These are phyloP conservation scores for Amanita pseudoporphyria DNA, from an alignment of 768 basidiomycete species.

Conservation along the genomic window DNA sequence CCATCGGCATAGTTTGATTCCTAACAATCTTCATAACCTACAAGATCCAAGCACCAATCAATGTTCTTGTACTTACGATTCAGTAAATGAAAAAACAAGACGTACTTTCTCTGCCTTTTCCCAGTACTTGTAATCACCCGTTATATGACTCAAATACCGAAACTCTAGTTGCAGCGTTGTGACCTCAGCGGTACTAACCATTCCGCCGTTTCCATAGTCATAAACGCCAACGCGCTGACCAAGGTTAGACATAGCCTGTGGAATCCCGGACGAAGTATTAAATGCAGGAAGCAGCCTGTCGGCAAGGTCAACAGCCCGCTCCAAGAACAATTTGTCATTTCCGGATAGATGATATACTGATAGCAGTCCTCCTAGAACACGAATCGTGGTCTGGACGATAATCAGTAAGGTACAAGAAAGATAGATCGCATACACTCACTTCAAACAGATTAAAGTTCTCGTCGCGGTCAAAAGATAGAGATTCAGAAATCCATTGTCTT, in stretches of 20 bases:
- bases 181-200: conserved; percentile 79
- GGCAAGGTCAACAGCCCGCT: conserved; percentile 74
- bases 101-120: conserved; percentile 66
- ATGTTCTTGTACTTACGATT: neutral
- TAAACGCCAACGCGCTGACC: conserved; percentile 47
- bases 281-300: conserved; percentile 79
- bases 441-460: conserved; percentile 85
- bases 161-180: conserved; percentile 87
- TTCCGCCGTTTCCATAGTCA: conserved; percentile 45
- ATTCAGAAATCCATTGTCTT: conserved; percentile 63
- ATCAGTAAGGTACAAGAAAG: conserved; percentile 18
- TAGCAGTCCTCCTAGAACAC: conserved; percentile 84
- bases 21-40: conserved; percentile 57
- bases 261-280: conserved; percentile 74
- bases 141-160: conserved; percentile 71
- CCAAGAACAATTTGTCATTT: conserved; percentile 61
- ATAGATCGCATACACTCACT: conserved; percentile 56
- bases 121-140: conserved; percentile 78
- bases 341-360: conserved; percentile 79
- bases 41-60: conserved; percentile 13
- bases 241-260: conserved; percentile 70
- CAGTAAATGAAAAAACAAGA: conserved; percentile 1
- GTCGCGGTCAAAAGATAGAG: conserved; percentile 72
- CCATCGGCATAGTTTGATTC: conserved; percentile 46
- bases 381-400: conserved; percentile 73